phyloP scores from a whole-genome alignment of 106 monocot genomes.

The Acorus calamus region DNA sequence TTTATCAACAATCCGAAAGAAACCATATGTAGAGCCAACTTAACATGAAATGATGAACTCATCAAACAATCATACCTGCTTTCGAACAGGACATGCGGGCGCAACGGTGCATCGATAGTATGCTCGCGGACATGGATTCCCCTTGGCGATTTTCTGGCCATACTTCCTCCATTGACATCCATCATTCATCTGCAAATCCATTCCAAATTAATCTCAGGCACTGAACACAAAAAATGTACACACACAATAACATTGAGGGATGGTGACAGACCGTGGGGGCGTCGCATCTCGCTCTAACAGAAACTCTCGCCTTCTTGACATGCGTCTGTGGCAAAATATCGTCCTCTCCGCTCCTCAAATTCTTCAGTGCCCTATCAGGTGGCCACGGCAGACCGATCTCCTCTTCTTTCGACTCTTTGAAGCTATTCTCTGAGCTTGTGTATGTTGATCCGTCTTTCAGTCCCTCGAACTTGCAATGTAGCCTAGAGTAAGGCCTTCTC shows the following conservation, averaged over 20 bases:
- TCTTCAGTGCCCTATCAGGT: slow-evolving; percentile 33
- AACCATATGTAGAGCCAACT: no score
- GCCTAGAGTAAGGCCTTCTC: slow-evolving; percentile 41
- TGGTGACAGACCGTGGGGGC: slow-evolving; percentile 1
- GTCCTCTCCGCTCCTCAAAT: slow-evolving; percentile 18
- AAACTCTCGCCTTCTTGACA: slow-evolving; percentile 7
- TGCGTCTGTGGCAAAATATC: slow-evolving; percentile 11
- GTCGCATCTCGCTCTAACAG: slow-evolving; percentile 5
- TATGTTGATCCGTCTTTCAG: slow-evolving; percentile 4
- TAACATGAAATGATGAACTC: no score
- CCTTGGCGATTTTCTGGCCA: slow-evolving; percentile 91
- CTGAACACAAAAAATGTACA: neutral
- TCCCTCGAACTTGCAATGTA: slow-evolving; percentile 38
- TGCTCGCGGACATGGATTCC: slow-evolving; percentile 88
- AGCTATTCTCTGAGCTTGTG: slow-evolving; percentile 38
- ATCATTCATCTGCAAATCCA: slow-evolving; percentile 58
- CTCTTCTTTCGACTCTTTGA: slow-evolving; percentile 23
- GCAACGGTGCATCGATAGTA: slow-evolving; percentile 93
- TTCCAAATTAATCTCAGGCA: no score
- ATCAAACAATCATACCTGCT: slow-evolving; percentile 42
- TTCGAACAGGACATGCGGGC: slow-evolving; percentile 74
- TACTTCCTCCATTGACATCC: slow-evolving; percentile 97
- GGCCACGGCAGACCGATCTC: slow-evolving; percentile 27
- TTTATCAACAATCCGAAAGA: no score
- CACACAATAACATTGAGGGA: neutral